A percentile compares a stretch with the other conserved stretches of the same genome.
Conservation (phyloP, 2,329 filamentous ascomycete genomes). For the Aspergillus sp. region DNA sequence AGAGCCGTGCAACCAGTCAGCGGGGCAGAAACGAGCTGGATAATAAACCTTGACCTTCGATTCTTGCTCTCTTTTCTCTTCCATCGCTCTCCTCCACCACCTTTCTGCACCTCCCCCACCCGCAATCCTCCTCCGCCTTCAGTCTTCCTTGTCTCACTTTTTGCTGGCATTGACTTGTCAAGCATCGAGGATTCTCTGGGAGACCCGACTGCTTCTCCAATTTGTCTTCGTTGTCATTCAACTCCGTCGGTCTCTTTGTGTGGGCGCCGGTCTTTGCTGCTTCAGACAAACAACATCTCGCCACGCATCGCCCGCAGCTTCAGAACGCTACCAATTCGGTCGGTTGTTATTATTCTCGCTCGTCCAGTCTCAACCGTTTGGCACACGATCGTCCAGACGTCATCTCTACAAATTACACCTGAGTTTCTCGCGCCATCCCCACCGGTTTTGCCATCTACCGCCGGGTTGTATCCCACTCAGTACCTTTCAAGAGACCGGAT, state of each 20-base stretch:
- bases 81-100: constrained; percentile 22
- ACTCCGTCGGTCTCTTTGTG: constrained; percentile 22
- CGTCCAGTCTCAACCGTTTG: not conserved
- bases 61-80: constrained; percentile 4
- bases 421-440: not conserved
- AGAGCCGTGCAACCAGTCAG: no score
- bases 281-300: constrained; percentile 18
- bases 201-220: constrained; percentile 21
- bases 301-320: constrained; percentile 14
- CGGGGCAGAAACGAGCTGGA: not conserved
- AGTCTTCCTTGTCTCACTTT: constrained; percentile 30
- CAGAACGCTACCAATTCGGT: not conserved
- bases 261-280: constrained; percentile 11
- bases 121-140: constrained; percentile 24
- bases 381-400: not conserved
- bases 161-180: constrained; percentile 55
- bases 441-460: constrained; percentile 2
- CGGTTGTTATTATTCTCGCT: not conserved
- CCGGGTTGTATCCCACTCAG: constrained; percentile 6
- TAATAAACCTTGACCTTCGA: not conserved
- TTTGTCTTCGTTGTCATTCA: constrained; percentile 15
- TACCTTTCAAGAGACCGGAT: constrained; percentile 6
- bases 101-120: constrained; percentile 23
- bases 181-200: constrained; percentile 39
- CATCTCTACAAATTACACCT: not conserved